Conservation (phyloP, 129 eudicot genomes). For the Flaveria robusta region DNA sequence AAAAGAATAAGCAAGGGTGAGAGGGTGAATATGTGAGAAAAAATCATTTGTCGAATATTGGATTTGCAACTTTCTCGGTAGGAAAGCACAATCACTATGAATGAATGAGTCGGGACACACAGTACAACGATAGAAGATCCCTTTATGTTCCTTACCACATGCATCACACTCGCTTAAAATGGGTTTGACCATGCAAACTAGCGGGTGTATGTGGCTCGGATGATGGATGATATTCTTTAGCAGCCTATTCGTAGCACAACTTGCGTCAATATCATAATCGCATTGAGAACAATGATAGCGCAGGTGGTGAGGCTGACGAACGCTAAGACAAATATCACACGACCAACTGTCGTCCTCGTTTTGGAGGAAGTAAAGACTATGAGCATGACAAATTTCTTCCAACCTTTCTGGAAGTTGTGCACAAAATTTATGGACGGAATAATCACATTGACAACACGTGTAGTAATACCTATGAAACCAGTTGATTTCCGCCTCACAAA, state of each 20-base stretch:
- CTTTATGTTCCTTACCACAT: not conserved
- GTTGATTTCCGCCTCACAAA: not conserved
- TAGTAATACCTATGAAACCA: conserved; percentile 15
- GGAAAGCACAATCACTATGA: not conserved
- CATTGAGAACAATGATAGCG: not conserved
- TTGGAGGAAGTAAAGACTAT: not conserved
- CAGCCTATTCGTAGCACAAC: not conserved
- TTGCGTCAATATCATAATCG: not conserved
- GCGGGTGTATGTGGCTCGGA: not conserved
- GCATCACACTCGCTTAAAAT: not conserved
- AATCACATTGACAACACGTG: not conserved
- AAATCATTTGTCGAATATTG: not conserved
- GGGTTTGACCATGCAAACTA: not conserved
- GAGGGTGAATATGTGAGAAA: not conserved
- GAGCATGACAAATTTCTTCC: not conserved
- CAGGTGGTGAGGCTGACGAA: not conserved
- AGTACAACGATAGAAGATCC: not conserved
- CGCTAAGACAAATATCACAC: not conserved
- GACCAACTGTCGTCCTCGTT: not conserved
- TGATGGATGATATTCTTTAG: not conserved
- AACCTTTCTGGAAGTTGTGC: not conserved
- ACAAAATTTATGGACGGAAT: not conserved
- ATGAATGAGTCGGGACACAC: not conserved
- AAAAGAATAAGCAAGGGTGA: conserved; percentile 2
- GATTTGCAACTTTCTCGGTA: not conserved